Percentiles rank a stretch among this genome's conserved stretches.
Evolutionary conservation across 805 yeast genomes (phyloP).

Genomic region (Metschnikowia corniflorae): DNA sequence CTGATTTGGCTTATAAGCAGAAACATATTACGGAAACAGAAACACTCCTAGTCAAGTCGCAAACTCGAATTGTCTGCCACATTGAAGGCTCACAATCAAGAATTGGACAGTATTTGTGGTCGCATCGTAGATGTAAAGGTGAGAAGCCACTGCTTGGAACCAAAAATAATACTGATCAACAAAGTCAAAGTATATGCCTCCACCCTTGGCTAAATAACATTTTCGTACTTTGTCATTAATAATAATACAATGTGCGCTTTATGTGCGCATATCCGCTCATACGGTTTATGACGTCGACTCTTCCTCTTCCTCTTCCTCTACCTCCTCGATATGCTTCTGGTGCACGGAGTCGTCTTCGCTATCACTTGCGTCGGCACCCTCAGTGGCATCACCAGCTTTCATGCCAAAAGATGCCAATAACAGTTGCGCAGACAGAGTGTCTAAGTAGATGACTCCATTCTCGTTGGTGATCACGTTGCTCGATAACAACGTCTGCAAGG

Average conservation of each 20-base stretch:
- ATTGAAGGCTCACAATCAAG: no score
- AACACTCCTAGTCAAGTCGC: no score
- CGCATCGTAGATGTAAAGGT: no score
- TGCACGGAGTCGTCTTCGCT: slow-evolving; percentile 24
- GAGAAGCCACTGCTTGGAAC: no score
- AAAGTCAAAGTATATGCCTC: no score
- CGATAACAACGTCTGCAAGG: slow-evolving; percentile 43
- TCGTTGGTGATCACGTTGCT: slow-evolving; percentile 52
- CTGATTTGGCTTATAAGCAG: no score
- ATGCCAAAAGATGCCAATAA: slow-evolving; percentile 51
- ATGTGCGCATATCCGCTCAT: slow-evolving; percentile 1
- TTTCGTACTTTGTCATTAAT: slow-evolving; percentile 18
- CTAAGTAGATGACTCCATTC: slow-evolving; percentile 63
- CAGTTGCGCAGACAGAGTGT: slow-evolving; percentile 60
- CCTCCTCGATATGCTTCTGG: slow-evolving; percentile 33
- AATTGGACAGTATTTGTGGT: no score
- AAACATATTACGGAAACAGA: no score
- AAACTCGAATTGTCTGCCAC: no score
- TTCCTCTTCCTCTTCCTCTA: slow-evolving; percentile 24
- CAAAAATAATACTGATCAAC: no score
- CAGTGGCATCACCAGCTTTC: slow-evolving; percentile 22
- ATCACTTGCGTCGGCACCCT: slow-evolving; percentile 28
- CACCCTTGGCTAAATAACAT: no score
- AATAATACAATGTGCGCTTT: slow-evolving; percentile 14
- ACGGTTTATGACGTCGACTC: slow-evolving; percentile 11